Evolutionary conservation across 345 rosid species (phyloP), one percentile per base, ranked within the genome.

Genomic region (Bretschneidera sinensis): DNA sequence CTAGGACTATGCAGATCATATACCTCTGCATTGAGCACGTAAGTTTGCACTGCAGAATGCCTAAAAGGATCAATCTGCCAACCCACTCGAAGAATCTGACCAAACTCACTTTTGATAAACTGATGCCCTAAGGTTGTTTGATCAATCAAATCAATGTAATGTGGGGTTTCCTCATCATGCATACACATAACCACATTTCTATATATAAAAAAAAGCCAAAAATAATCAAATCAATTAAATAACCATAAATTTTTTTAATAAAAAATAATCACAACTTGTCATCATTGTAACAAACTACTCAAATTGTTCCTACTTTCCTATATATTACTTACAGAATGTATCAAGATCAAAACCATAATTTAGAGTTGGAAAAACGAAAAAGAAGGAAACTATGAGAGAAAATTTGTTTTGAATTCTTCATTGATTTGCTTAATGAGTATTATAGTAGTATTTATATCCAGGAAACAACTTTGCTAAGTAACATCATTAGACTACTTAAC

Each of bases 1-100:
- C 62, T 43, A 25, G 21, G 65, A 48, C 22, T 17, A 55, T 10
- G 33, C 34, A 24, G 2, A 52, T 48, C 54, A 6, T 18, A 20
- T 84, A 88, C 98, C 96, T 91, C 98, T 21, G 98, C 89, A 14
- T 96, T 94, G 57, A 91, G 89, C 78, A 91, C 76, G 75, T 91
- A 91, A 63, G 95, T 95, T 73, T 91, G 96, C 51, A 68, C 98
- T 59, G 98, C 88, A 68, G 98, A 91, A 79, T 91, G 98, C 39
- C 98, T 95, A 56, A 91, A 91, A 51, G 98, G 96, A 62, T 91
- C 98, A 17, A 91, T 91, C 73, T 91, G 96, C 98, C 98, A 91
- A 70, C 98, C 98, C n/a, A 91, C 91, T 77, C 98, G 83, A 11
- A 96, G 98, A 69, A 79, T 68, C 78, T 84, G 86, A 68, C 80